Evolutionary conservation across 1,284 basidiomycete species (phyloP), one percentile per base, ranked within the genome.

Genomic region (Fomitopsis palustris): DNA sequence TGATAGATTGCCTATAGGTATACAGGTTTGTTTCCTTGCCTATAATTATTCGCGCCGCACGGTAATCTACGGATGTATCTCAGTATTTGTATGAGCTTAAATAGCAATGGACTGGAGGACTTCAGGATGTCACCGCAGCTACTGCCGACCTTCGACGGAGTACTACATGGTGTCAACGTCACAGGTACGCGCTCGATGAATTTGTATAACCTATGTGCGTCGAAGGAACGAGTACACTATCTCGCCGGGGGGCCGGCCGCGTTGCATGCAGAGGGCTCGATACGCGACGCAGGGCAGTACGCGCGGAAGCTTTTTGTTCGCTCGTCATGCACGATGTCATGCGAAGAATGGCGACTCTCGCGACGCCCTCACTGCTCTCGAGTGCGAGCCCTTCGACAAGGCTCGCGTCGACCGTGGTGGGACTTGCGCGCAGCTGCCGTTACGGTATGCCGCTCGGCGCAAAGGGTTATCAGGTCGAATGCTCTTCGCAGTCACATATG

Each of bases 61-160:
- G 35, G 35, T 55, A 55, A 55, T 55, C 39, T 27, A 19, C 39
- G 54, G 54, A 55, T 55, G 54, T 55, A 55, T 55, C 54, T 41
- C 39, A 55, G n/a, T 21, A 55, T 21, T 43, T 43, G 54, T 55
- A 55, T 33, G 29, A 33, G 29, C 45, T 47, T 52, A n/a, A n/a
- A n/a, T n/a, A 52, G 49, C 39, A 31, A 55, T 45, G 54, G 29
- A 52, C 39, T 33, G 23, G 4, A 33, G 54, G 54, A 55, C 27
- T 19, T 43, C 27, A 21, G 42, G n/a, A 19, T 38, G 38, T 33
- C 23, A 4, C 4, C 23, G 5, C 16, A n/a, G 38, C 21, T 25
- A 35, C 3, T 17, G 23, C 27, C 19, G 53, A 38, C 38, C n/a
- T 29, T 17, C 45, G 45, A 47, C 29, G 45, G 45, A 47, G 45